Evolutionary conservation across 164 flowering plant species (phyloP).

Genomic region (Taxillus chinensis): DNA sequence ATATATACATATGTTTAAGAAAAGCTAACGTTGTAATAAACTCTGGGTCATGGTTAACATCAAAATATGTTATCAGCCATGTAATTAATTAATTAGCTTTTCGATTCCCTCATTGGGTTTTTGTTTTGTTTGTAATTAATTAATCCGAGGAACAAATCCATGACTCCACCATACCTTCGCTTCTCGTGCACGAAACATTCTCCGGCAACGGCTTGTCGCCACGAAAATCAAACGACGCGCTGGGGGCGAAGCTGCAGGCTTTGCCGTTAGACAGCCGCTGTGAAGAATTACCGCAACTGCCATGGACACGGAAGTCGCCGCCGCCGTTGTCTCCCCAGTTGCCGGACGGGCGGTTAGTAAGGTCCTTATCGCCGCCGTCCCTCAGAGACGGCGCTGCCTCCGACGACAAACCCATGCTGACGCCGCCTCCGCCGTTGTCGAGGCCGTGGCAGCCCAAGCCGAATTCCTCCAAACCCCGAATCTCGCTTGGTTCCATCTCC

Average conservation of each 20-base stretch:
- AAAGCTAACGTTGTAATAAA: no score
- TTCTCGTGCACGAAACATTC: not conserved
- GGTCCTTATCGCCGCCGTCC: not conserved
- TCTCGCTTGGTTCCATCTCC: not conserved
- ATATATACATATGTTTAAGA: no score
- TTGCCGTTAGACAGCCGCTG: not conserved
- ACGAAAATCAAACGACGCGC: no score
- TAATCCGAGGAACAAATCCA: slow-evolving; percentile 1
- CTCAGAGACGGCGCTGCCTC: not conserved
- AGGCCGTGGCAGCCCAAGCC: not conserved
- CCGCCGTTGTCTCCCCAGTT: not conserved
- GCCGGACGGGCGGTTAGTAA: not conserved
- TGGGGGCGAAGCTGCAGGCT: no score
- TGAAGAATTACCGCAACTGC: not conserved
- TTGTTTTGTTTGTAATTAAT: not conserved
- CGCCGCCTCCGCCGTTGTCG: not conserved
- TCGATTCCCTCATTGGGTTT: not conserved
- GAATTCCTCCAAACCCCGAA: not conserved
- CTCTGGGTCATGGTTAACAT: no score
- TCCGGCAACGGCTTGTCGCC: not conserved
- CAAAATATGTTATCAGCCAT: no score
- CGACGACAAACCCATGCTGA: not conserved
- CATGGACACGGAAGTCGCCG: not conserved
- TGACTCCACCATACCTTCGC: not conserved
- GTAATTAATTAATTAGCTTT: not conserved